Percentiles rank a stretch among this genome's conserved stretches.
These are phyloP conservation scores for Tetradesmus lagerheimii DNA, from an alignment of 139 green algal species.

Conservation along the genomic window DNA sequence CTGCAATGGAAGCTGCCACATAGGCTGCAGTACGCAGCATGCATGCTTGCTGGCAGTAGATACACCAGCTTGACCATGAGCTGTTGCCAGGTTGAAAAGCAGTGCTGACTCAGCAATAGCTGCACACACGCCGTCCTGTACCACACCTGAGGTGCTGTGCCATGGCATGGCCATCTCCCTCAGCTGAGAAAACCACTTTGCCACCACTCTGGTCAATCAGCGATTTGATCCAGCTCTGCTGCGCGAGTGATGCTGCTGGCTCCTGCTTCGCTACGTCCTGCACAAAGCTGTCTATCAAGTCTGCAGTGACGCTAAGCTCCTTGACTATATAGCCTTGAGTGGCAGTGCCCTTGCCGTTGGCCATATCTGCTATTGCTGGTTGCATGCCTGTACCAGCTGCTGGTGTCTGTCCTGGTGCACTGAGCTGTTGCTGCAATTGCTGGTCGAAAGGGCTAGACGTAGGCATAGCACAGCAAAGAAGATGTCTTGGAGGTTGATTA, in stretches of 20 bases:
- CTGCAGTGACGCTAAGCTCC: conserved; percentile 34
- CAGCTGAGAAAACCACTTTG: conserved; percentile 15
- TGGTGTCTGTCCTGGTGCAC: not conserved
- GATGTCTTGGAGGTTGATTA: not conserved
- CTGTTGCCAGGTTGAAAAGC: not conserved
- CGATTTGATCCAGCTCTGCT: not conserved
- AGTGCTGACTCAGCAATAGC: not conserved
- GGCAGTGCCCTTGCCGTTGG: not conserved
- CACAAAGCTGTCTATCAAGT: conserved; percentile 23
- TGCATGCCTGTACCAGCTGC: not conserved
- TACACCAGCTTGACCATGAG: too few species aligned
- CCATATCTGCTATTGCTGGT: not conserved
- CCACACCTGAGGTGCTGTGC: conserved; percentile 23
- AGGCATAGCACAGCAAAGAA: not conserved
- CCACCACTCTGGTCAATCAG: not conserved
- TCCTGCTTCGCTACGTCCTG: not conserved
- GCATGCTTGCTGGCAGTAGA: too few species aligned
- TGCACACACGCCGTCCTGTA: not conserved
- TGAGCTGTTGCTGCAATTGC: not conserved
- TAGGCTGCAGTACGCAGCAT: too few species aligned
- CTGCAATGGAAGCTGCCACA: too few species aligned
- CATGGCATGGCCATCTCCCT: conserved; percentile 14
- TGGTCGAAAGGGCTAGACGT: not conserved
- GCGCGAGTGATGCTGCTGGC: not conserved
- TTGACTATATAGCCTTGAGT: conserved; percentile 13